A percentile compares a stretch with the other conserved stretches of the same genome.
Evolutionary conservation across 2,329 filamentous ascomycete species (phyloP).

Genomic region (Arthrobotrys sinensis): DNA sequence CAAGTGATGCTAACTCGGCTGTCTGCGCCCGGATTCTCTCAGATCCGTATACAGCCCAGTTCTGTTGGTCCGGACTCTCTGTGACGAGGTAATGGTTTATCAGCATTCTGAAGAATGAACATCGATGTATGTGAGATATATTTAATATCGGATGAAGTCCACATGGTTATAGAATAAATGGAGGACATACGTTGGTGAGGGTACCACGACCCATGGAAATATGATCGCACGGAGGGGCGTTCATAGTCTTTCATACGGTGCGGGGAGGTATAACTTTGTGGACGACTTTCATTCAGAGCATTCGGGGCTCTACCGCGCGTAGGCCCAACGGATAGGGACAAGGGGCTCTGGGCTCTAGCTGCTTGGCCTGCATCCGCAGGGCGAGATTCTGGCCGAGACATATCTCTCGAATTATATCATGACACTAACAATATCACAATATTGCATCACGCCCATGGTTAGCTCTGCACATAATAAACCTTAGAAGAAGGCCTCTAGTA

Average conservation of each 20-base stretch:
- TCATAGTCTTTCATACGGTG: slow-evolving; percentile 55
- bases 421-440: slow-evolving; percentile 9
- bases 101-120: slow-evolving; percentile 12
- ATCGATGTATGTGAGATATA: background rate
- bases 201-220: slow-evolving; percentile 60
- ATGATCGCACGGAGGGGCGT: slow-evolving; percentile 52
- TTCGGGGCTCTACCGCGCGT: slow-evolving; percentile 30
- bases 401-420: slow-evolving; percentile 37
- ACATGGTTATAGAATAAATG: background rate
- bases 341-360: slow-evolving; percentile 17
- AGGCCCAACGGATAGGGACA: slow-evolving; percentile 38
- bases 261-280: slow-evolving; percentile 44
- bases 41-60: slow-evolving; percentile 78
- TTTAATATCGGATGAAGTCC: background rate
- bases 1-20: slow-evolving; percentile 86
- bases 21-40: slow-evolving; percentile 87
- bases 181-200: slow-evolving; percentile 50
- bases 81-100: background rate
- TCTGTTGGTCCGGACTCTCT: slow-evolving; percentile 59
- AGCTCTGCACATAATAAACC: background rate
- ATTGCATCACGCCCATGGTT: background rate
- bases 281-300: background rate
- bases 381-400: slow-evolving; percentile 40
- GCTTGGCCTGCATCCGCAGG: slow-evolving; percentile 23
- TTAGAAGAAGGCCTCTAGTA: background rate